Evolutionary conservation across 2,329 filamentous ascomycete species (phyloP).

Genomic region (Claviceps fusiformis): DNA sequence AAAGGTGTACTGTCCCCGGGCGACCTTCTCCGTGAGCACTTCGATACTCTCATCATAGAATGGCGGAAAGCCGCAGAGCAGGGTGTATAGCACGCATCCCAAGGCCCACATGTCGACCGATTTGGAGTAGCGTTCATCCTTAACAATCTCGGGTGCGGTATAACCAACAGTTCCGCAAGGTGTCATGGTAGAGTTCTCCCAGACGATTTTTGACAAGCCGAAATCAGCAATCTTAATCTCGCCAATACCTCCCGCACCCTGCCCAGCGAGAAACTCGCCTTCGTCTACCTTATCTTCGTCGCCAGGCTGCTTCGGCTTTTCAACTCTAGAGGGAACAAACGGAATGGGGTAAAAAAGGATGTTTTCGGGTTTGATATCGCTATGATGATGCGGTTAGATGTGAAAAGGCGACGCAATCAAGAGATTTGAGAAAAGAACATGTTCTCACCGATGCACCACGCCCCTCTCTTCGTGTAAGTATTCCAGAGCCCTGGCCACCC

Average conservation of each 20-base stretch:
- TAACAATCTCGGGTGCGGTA: conserved; percentile 95
- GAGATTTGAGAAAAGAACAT: background rate
- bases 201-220: conserved; percentile 92
- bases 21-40: conserved; percentile 93
- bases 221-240: conserved; percentile 97
- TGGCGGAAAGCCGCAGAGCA: conserved; percentile 93
- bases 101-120: conserved; percentile 99
- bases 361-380: conserved; percentile 97
- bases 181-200: conserved; percentile 97
- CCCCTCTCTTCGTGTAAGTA: conserved; percentile 92
- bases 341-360: conserved; percentile 82
- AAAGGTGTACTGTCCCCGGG: conserved; percentile 92
- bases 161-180: conserved; percentile 98
- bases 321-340: conserved; percentile 64
- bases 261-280: conserved; percentile 74
- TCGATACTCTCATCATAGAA: conserved; percentile 99
- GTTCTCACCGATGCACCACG: conserved; percentile 77
- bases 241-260: conserved; percentile 82
- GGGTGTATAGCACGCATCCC: conserved; percentile 89
- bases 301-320: conserved; percentile 69
- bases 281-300: conserved; percentile 97
- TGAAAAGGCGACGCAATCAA: background rate
- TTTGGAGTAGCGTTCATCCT: conserved; percentile 97
- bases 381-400: conserved; percentile 22
- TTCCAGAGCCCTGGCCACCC: conserved; percentile 87